These are phyloP conservation scores for Cystobasidium onofrii DNA, from an alignment of 768 basidiomycete genomes.

Conservation along the genomic window DNA sequence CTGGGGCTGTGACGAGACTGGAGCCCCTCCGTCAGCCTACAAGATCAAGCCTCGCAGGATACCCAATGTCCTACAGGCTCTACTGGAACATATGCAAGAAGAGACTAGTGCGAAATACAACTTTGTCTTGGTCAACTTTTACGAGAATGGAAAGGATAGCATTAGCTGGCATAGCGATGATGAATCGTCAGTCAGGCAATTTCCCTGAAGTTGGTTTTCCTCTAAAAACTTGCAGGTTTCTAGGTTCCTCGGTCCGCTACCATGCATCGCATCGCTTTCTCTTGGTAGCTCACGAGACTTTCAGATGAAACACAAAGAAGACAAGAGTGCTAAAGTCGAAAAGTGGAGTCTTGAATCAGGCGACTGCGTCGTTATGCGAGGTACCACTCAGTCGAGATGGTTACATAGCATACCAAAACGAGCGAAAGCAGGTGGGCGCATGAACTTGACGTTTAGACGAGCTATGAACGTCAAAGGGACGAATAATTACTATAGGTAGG, in stretches of 20 bases:
- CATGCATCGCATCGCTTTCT: conserved; percentile 45
- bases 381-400: conserved; percentile 45
- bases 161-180: conserved; percentile 26
- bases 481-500: conserved; percentile 42
- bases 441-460: conserved; percentile 47
- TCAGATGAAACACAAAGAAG: conserved; percentile 43
- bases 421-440: conserved; percentile 40
- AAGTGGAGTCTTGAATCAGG: conserved; percentile 42
- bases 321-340: conserved; percentile 39
- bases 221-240: too few relatives aligned
- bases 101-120: conserved; percentile 45
- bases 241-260: conserved; percentile 43
- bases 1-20: conserved; percentile 30
- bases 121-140: conserved; percentile 45
- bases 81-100: conserved; percentile 41
- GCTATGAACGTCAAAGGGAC: conserved; percentile 44
- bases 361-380: conserved; percentile 46
- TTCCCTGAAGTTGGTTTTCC: too few relatives aligned
- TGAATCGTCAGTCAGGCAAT: neutral
- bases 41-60: conserved; percentile 43
- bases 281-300: conserved; percentile 44
- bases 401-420: conserved; percentile 46
- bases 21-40: conserved; percentile 36
- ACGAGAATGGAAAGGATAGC: conserved; percentile 39
- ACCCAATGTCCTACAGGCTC: conserved; percentile 41